Evolutionary conservation across 2,329 filamentous ascomycete species (phyloP).

Genomic region (Aspergillus sp.): DNA sequence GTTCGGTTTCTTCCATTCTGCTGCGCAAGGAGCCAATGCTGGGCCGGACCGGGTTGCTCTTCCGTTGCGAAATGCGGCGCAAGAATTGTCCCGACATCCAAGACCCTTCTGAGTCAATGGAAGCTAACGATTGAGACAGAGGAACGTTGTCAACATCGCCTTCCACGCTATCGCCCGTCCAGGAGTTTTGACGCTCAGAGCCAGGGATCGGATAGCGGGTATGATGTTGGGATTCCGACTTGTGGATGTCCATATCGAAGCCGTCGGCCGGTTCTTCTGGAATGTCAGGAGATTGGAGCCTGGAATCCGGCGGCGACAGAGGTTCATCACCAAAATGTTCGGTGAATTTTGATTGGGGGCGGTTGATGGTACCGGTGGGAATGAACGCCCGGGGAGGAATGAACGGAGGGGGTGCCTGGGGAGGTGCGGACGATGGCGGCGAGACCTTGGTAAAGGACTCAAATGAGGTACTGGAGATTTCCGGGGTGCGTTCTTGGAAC

Average conservation of each 20-base stretch:
- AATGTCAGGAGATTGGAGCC: constrained; percentile 73
- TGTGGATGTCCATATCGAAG: constrained; percentile 10
- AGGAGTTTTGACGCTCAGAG: constrained; percentile 34
- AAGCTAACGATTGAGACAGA: constrained; percentile 82
- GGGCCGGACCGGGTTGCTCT: constrained; percentile 34
- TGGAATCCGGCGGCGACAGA: constrained; percentile 79
- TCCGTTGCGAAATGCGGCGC: constrained; percentile 48
- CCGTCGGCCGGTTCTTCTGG: constrained; percentile 33
- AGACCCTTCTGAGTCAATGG: constrained; percentile 91
- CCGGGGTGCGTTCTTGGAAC: constrained; percentile 60
- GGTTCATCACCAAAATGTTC: constrained; percentile 88
- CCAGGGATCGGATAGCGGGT: constrained; percentile 24
- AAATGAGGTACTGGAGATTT: constrained; percentile 89
- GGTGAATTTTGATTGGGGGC: constrained; percentile 85
- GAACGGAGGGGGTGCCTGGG: constrained; percentile 25
- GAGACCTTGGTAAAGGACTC: constrained; percentile 72
- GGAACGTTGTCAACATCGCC: constrained; percentile 45
- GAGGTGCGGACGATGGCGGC: constrained; percentile 47
- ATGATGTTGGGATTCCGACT: constrained; percentile 10
- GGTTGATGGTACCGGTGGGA: constrained; percentile 62
- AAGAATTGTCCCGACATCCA: constrained; percentile 81
- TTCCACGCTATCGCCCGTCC: constrained; percentile 49
- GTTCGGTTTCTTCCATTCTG: constrained; percentile 53
- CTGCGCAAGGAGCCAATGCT: constrained; percentile 38
- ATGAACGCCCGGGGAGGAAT: constrained; percentile 43